Base-by-base conservation (phyloP, 2,329 filamentous ascomycete species). In the Pestalotiopsis sp. region DNA sequence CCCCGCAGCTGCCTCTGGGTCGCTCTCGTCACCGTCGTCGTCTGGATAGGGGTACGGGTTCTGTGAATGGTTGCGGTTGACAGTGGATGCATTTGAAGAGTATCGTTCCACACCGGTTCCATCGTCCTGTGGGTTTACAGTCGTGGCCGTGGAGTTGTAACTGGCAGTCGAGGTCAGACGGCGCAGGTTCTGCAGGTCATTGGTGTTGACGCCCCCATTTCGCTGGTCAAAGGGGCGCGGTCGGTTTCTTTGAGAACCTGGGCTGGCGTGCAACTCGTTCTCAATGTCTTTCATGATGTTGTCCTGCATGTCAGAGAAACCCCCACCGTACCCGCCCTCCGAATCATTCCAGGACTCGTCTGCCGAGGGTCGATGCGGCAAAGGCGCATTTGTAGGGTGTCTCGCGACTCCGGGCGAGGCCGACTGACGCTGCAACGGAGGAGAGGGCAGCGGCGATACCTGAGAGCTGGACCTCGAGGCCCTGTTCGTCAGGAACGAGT, bases 1-100 rank as follows among this genome's bases (percentile, higher is more conserved):
- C 17, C 96, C 95, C 69, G 93, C 93, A 52, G 92, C 90, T 22
- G 92, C 95, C 78, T 98, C 95, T 0, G 92, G 89, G 75, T 98
- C 95, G 75, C 94, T 97, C 63, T 97, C 94, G 66, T 95, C 92
- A 13, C 85, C 85, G 35, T 85, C 82, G 44, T 84, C 80, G 70
- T 78, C 72, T n/a, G 62, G 48, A 71, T 80, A 78, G 1, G 78
- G 73, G 3, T 78, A 75, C 1, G 78, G 75, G n/a, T 78, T 78
- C 38, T 74, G 74, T n/a, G 73, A 77, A 68, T 72, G 73, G 64
- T 78, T 80, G 63, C 79, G 77, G 68, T 78, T 79, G 13, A 81
- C 67, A 3, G 78, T 81, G 10, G 82, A 82, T 3, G 81, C 79
- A 69, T 78, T 81, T 3, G 81, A 83, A 1, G 77, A 77, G 68